Conservation (phyloP, 306 rosid species). For the Cicer judaicum region DNA sequence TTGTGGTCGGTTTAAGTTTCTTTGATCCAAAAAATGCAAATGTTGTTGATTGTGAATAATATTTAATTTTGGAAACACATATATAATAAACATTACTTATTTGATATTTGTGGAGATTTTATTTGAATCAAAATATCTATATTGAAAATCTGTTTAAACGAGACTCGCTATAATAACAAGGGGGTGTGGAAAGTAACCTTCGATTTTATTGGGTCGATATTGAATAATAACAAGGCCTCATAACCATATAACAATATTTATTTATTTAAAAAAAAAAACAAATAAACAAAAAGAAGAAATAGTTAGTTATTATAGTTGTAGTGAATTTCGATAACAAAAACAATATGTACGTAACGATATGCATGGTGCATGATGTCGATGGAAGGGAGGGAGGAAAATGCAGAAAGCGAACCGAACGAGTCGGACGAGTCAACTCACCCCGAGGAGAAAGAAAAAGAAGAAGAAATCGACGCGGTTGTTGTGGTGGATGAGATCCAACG, state of each 20-base stretch:
- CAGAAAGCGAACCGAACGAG: slow-evolving; percentile 19
- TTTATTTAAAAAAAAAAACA: not conserved
- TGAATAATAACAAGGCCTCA: not conserved
- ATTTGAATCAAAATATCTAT: rapidly evolving
- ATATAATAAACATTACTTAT: no score
- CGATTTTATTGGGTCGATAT: not conserved
- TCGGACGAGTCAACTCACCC: slow-evolving; percentile 12
- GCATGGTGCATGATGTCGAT: slow-evolving; percentile 45
- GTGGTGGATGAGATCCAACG: slow-evolving; percentile 52
- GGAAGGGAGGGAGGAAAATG: slow-evolving; percentile 50
- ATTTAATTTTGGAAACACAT: no score
- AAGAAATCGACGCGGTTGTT: not conserved
- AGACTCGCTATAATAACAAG: not conserved
- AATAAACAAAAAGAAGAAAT: not conserved
- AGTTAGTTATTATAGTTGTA: not conserved
- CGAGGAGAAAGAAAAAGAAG: slow-evolving; percentile 7
- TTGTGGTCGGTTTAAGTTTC: no score
- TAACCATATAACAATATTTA: not conserved
- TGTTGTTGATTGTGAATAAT: no score
- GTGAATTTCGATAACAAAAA: not conserved
- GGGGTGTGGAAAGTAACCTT: not conserved
- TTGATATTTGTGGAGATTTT: no score
- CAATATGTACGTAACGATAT: slow-evolving; percentile 17
- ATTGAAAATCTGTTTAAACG: no score
- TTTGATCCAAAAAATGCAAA: no score